These are phyloP conservation scores for Yarrowia sp. DNA, from an alignment of 805 yeast genomes.

Conservation along the genomic window DNA sequence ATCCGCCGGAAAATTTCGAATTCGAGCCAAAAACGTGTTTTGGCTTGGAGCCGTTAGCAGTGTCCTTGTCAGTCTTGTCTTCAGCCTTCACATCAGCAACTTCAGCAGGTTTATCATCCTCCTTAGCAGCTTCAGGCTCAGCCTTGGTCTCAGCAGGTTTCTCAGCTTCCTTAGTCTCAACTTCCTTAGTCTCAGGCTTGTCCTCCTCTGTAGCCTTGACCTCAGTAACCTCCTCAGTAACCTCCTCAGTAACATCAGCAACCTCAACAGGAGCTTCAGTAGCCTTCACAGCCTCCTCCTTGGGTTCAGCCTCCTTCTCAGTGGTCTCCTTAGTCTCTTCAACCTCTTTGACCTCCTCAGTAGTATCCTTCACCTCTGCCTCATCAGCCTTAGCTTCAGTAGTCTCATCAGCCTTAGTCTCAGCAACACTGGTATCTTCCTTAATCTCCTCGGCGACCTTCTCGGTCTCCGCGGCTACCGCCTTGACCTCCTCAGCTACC, in stretches of 20 bases:
- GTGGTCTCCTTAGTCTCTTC: too few relatives aligned
- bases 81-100: neutral
- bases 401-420: neutral
- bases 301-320: too few relatives aligned
- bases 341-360: too few relatives aligned
- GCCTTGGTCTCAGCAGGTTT: neutral
- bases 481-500: too few relatives aligned
- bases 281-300: slow-evolving; percentile 6
- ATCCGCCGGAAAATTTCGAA: slow-evolving; percentile 27
- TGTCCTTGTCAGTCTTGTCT: neutral
- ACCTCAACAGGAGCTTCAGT: neutral
- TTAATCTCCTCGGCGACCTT: neutral
- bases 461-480: neutral
- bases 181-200: neutral
- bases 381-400: slow-evolving; percentile 7
- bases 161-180: neutral
- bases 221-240: slow-evolving; percentile 1
- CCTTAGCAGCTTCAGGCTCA: slow-evolving; percentile 30
- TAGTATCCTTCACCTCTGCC: too few relatives aligned
- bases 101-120: slow-evolving; percentile 29
- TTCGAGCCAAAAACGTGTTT: slow-evolving; percentile 40
- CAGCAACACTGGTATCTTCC: neutral
- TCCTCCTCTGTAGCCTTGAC: neutral
- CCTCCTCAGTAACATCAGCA: slow-evolving; percentile 6
- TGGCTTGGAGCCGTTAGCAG: neutral